These are phyloP conservation scores for Botryosphaeria dothidea DNA, from an alignment of 2,329 filamentous ascomycete species.

Conservation along the genomic window DNA sequence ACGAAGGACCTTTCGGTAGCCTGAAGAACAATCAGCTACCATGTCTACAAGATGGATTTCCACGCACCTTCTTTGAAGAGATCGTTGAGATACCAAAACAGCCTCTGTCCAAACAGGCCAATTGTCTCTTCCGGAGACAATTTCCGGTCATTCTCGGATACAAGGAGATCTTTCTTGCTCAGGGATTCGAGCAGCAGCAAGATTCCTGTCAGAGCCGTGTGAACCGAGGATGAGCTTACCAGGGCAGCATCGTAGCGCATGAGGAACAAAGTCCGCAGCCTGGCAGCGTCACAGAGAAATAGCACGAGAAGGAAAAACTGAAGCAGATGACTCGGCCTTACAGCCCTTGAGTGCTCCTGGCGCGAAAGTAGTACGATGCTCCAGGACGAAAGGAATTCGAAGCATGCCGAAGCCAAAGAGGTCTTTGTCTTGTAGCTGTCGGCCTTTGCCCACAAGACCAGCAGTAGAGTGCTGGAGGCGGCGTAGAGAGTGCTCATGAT, in stretches of 20 bases:
- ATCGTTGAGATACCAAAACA: conserved; percentile 40
- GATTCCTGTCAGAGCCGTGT: conserved; percentile 25
- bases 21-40: conserved; percentile 7
- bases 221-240: conserved; percentile 23
- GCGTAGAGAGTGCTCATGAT: conserved; percentile 24
- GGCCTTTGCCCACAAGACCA: conserved; percentile 26
- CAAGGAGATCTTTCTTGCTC: conserved; percentile 28
- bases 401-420: conserved; percentile 25
- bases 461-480: conserved; percentile 25
- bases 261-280: conserved; percentile 29
- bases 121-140: conserved; percentile 38
- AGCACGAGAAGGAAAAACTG: conserved; percentile 31
- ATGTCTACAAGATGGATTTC: background rate
- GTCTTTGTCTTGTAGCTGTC: conserved; percentile 25
- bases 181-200: conserved; percentile 25
- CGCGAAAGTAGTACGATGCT: conserved; percentile 21
- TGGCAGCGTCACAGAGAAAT: conserved; percentile 29
- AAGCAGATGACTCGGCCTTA: conserved; percentile 30
- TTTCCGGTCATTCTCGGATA: conserved; percentile 23
- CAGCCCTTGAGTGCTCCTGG: conserved; percentile 31
- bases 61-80: conserved; percentile 29
- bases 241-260: conserved; percentile 23
- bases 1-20: conserved; percentile 28
- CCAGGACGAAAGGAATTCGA: background rate
- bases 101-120: conserved; percentile 36